Evolutionary conservation across 768 basidiomycete genomes (phyloP), one percentile per base, ranked within the genome.

Genomic region (Mycena crocata): DNA sequence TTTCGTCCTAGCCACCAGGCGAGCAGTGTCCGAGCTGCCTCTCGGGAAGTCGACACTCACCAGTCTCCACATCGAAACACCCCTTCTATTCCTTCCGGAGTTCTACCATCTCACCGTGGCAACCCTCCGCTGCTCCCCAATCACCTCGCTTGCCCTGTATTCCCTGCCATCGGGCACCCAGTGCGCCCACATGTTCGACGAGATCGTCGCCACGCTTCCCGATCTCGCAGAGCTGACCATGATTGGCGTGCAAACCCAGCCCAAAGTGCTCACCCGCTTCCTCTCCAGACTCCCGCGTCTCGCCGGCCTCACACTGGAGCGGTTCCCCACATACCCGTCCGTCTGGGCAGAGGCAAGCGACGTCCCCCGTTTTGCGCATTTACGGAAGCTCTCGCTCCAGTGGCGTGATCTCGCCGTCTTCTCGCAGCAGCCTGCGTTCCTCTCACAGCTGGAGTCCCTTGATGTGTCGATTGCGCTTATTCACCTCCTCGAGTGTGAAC

Each of bases 241-340:
- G 9, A 28, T 26, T 28, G 31, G 48, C 21, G n/a, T 26, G 8
- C 28, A 59, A 5, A 32, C 48, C 21, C 26, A 10, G 44, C 17
- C 42, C 5, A 8, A n/a, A 21, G 15, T 3, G 44, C 32, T 59
- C 8, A 46, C 26, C 26, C 44, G 45, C 42, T 48, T 59, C 26
- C 26, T 59, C 31, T 59, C n/a, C n/a, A n/a, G n/a, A n/a, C n/a
- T n/a, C 15, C 57, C 44, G n/a, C 24, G 35, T 5, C 57, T 59
- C 5, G 32, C 45, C 10, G 6, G 24, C 26, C 45, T 59, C 12
- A n/a, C 45, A 15, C 46, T 59, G 5, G 42, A 59, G 31, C 44
- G 44, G 19, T 37, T 9, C 57, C n/a, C n/a, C n/a, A n/a, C n/a
- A n/a, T n/a, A n/a, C n/a, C n/a, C n/a, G n/a, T n/a, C n/a, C n/a